Conservation (phyloP, 805 yeast genomes). For the Yamadazyma nakazawae region DNA sequence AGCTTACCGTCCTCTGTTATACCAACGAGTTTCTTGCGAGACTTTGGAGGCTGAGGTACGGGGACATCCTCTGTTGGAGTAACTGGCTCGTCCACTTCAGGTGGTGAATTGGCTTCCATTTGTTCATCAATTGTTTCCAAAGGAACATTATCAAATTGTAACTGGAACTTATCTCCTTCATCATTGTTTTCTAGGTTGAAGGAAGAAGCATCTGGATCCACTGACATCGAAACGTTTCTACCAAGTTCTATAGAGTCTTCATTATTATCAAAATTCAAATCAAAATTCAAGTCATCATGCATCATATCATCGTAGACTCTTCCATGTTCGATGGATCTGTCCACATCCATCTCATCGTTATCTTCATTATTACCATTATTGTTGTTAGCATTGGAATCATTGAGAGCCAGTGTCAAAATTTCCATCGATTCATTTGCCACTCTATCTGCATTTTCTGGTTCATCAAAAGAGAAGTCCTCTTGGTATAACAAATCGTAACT, state of each 20-base stretch:
- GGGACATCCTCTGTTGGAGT: conserved; percentile 16
- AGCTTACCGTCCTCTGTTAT: conserved; percentile 41
- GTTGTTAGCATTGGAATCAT: neutral
- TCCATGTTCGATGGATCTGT: conserved; percentile 63
- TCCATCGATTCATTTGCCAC: conserved; percentile 24
- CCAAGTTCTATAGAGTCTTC: conserved; percentile 54
- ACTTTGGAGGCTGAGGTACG: conserved; percentile 9
- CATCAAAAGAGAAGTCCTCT: conserved; percentile 41
- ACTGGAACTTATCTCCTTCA: conserved; percentile 22
- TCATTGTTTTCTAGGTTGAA: conserved; percentile 9
- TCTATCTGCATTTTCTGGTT: conserved; percentile 7
- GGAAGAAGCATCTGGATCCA: conserved; percentile 23
- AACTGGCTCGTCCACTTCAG: conserved; percentile 18
- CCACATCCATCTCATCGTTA: conserved; percentile 18
- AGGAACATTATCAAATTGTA: conserved; percentile 37
- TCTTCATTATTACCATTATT: neutral
- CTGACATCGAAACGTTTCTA: conserved; percentile 33
- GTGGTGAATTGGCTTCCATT: conserved; percentile 10
- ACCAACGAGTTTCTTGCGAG: conserved; percentile 28
- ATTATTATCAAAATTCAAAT: conserved; percentile 25
- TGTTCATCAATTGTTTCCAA: conserved; percentile 32
- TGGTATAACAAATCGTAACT: conserved; percentile 70
- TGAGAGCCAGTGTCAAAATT: neutral
- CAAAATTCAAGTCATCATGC: conserved; percentile 55
- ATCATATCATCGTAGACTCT: conserved; percentile 39